phyloP scores from a whole-genome alignment of 805 yeast genomes.

The Barnettozyma californica region DNA sequence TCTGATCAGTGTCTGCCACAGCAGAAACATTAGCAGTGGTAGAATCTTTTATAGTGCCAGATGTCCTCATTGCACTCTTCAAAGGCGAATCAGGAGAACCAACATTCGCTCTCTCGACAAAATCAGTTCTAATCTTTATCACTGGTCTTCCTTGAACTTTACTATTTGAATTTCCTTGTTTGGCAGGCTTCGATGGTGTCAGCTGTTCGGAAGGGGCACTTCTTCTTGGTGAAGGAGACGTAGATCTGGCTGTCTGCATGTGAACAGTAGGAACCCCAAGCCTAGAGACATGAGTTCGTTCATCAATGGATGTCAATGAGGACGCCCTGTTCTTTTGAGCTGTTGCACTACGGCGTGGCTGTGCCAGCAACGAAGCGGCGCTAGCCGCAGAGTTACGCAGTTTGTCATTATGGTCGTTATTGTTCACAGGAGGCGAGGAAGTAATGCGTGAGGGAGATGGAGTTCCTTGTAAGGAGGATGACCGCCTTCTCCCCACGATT shows the following conservation, averaged over 20 bases:
- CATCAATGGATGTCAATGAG: constrained; percentile 15
- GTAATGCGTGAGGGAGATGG: constrained; percentile 8
- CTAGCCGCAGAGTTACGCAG: constrained; percentile 19
- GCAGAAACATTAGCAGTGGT: neutral
- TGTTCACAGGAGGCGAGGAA: neutral
- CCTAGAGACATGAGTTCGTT: constrained; percentile 1
- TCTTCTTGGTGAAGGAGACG: constrained; percentile 16
- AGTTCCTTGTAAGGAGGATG: constrained; percentile 3
- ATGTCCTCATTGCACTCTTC: constrained; percentile 3
- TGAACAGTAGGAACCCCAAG: neutral
- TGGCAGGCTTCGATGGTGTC: neutral
- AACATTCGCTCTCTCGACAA: neutral
- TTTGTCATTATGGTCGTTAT: neutral
- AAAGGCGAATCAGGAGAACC: constrained; percentile 3
- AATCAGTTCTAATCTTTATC: neutral
- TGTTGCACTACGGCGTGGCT: constrained; percentile 1
- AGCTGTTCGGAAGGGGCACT: neutral
- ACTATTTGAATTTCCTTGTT: neutral
- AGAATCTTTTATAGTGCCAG: neutral
- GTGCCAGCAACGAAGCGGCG: constrained; percentile 5
- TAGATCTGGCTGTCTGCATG: constrained; percentile 3
- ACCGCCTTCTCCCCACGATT: neutral
- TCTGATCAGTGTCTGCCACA: neutral
- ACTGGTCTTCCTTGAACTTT: neutral
- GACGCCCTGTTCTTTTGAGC: constrained; percentile 16